phyloP scores from a whole-genome alignment of 2,329 filamentous ascomycete species.

The Aureobasidium sp. region DNA sequence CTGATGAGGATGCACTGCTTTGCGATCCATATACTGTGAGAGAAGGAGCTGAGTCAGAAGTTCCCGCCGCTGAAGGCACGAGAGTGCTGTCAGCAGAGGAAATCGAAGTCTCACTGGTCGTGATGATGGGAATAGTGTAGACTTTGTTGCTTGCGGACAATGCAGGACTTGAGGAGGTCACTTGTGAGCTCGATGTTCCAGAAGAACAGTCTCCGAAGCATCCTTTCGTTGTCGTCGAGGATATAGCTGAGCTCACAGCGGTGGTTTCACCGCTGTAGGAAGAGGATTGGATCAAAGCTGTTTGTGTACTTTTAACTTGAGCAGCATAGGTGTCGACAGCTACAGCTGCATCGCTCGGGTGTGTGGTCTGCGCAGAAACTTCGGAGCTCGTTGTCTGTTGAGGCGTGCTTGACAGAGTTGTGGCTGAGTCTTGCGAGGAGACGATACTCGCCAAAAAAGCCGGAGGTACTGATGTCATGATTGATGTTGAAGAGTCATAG shows the following conservation, averaged over 20 bases:
- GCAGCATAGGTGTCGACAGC: background rate
- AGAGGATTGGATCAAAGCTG: background rate
- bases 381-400: background rate
- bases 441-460: background rate
- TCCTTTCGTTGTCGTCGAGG: background rate
- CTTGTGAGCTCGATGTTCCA: background rate
- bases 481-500: conserved; percentile 6
- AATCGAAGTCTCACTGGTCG: background rate
- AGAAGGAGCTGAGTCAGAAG: background rate
- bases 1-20: background rate
- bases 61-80: background rate
- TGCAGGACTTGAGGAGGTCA: background rate
- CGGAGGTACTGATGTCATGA: background rate
- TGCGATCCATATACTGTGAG: background rate
- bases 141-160: background rate
- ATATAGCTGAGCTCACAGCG: background rate
- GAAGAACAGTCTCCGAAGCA: background rate
- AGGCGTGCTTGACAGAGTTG: background rate
- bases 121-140: background rate
- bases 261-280: background rate
- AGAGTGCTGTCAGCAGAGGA: background rate
- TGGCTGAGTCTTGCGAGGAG: background rate
- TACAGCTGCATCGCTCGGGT: background rate
- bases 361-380: background rate
- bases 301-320: background rate